Evolutionary conservation across 2,329 filamentous ascomycete genomes (phyloP), one percentile per base, ranked within the genome.

Genomic region (Fusarium sp.): DNA sequence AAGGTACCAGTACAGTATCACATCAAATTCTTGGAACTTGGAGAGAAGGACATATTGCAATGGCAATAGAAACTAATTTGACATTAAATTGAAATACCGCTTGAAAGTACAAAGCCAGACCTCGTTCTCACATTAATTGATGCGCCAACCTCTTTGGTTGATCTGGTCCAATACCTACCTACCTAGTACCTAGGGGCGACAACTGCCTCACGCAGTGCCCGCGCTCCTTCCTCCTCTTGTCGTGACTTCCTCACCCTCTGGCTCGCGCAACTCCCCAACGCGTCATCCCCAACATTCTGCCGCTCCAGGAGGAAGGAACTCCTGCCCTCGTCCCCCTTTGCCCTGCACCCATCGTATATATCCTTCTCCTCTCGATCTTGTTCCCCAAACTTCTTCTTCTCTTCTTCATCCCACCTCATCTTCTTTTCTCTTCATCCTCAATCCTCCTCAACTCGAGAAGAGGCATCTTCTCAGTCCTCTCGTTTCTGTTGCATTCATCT

Each of bases 261-360:
- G n/a, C 28, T 62, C 65, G 28, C 54, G 20, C 30, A 39, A 38
- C 44, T 44, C 52, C 65, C 44, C 66, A 66, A 72, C 62, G 51
- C 58, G 42, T 74, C 72, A 74, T 59, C 45, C 76, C 63, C 68
- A 78, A 76, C 72, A 65, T 42, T 56, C 39, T 42, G 26, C 51
- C 41, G 42, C 26, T 62, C 45, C 34, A 57, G 54, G 70, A 47
- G 73, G 76, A 76, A 78, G 66, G 76, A 70, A 52, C 69, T 62
- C 70, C 55, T 64, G 51, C 71, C 64, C 58, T 67, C 51, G 24
- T 30, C 30, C 44, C 30, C 42, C 64, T 55, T 48, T 18, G n/a
- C 50, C 18, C 17, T 17, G 44, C 41, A 44, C 45, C 32, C 45
- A 65, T 24, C 50, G 60, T 63, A 62, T 64, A 67, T 59, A 65